phyloP scores from a whole-genome alignment of 2,329 filamentous ascomycete genomes.

The Aspergillus tamarii region DNA sequence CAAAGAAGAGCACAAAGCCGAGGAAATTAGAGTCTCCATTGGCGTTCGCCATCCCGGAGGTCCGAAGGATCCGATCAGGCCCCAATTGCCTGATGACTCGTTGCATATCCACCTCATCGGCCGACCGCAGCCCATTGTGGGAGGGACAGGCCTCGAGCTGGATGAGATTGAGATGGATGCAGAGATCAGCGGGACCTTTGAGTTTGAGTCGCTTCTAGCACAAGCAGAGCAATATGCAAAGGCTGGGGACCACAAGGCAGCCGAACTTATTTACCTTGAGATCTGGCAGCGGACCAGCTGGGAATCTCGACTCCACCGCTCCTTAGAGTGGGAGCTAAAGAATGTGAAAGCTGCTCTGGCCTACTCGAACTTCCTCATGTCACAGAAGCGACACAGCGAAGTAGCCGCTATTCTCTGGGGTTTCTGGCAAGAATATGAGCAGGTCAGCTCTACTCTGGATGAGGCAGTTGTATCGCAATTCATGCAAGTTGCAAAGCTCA shows the following conservation, averaged over 20 bases:
- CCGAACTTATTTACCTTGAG: constrained; percentile 53
- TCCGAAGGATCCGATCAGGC: constrained; percentile 20
- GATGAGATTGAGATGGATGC: constrained; percentile 47
- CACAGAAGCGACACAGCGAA: constrained; percentile 50
- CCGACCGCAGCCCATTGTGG: constrained; percentile 16
- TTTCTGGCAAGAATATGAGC: constrained; percentile 55
- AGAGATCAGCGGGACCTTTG: constrained; percentile 28
- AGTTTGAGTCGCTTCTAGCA: constrained; percentile 41
- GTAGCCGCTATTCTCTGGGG: constrained; percentile 50
- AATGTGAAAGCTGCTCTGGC: constrained; percentile 52
- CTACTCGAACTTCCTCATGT: constrained; percentile 53
- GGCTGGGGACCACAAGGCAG: constrained; percentile 37
- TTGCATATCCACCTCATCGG: constrained; percentile 35
- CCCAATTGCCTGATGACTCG: constrained; percentile 27
- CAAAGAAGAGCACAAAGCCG: constrained; percentile 51
- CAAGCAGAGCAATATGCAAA: constrained; percentile 43
- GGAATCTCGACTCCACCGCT: constrained; percentile 47
- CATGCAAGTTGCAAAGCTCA: constrained; percentile 47
- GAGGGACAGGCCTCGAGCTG: constrained; percentile 32
- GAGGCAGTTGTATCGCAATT: constrained; percentile 44
- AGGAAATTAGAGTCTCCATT: constrained; percentile 38
- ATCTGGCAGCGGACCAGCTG: constrained; percentile 56
- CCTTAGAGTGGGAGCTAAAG: constrained; percentile 51
- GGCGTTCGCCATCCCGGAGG: constrained; percentile 23
- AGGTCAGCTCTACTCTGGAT: constrained; percentile 41